These are phyloP conservation scores for Sphagnum magellanicum DNA, from an alignment of 228 moss, liverwort and hornwort genomes.

Conservation along the genomic window DNA sequence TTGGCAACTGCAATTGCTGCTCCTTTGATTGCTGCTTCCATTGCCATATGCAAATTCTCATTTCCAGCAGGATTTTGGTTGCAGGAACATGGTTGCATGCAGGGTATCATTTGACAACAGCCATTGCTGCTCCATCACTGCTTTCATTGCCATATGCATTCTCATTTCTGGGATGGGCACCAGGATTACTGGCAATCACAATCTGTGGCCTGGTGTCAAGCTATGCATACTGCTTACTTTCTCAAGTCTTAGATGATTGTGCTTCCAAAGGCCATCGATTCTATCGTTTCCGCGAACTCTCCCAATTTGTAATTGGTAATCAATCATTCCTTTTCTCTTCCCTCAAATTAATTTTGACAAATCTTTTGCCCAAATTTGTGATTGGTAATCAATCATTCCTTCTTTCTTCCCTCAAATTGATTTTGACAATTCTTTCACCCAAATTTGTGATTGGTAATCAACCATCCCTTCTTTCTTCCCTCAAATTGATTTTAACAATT, in stretches of 20 bases:
- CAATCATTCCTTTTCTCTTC: background rate
- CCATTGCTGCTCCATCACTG: conserved; percentile 63
- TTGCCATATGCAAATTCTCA: conserved; percentile 15
- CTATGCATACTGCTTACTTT: conserved; percentile 61
- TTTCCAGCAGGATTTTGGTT: background rate
- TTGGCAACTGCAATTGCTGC: conserved; percentile 62
- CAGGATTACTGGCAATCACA: conserved; percentile 43
- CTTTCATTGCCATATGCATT: conserved; percentile 56
- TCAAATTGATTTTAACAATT: background rate
- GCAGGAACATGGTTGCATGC: conserved; percentile 75
- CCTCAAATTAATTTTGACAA: background rate
- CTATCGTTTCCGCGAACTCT: conserved; percentile 60
- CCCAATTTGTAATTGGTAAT: conserved; percentile 44
- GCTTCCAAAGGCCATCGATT: conserved; percentile 48
- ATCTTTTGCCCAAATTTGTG: background rate
- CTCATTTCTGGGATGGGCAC: conserved; percentile 50
- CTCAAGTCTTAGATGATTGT: conserved; percentile 50
- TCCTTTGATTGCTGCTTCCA: conserved; percentile 32
- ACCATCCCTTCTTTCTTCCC: background rate
- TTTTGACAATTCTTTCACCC: background rate
- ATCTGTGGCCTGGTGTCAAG: conserved; percentile 56
- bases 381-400: background rate
- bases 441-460: background rate
- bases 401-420: background rate
- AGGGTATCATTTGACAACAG: conserved; percentile 60